Percentiles rank a stretch among this genome's conserved stretches.
These are phyloP conservation scores for Paracamarosporium sp. DNA, from an alignment of 2,329 filamentous ascomycete genomes.

Conservation along the genomic window DNA sequence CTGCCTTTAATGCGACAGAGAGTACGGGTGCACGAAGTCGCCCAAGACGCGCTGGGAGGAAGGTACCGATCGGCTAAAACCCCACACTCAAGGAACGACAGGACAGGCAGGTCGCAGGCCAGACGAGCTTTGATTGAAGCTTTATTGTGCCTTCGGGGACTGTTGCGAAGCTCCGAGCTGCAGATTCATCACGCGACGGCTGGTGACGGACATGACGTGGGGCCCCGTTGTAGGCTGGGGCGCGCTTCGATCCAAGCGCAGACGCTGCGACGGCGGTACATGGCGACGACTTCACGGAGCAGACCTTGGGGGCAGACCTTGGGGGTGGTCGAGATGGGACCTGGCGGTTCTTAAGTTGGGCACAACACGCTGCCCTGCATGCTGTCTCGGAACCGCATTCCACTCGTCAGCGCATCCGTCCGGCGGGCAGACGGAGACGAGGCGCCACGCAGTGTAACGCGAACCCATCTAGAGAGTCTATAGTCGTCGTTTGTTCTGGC, in stretches of 20 bases:
- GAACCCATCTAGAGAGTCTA: not conserved
- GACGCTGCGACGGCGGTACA: not conserved
- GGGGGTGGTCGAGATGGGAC: not conserved
- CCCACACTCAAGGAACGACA: constrained; percentile 9
- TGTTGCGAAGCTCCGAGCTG: constrained; percentile 1
- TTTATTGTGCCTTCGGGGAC: constrained; percentile 17
- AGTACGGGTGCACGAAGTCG: not conserved
- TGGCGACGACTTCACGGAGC: not conserved
- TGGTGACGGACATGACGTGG: constrained; percentile 9
- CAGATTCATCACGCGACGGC: constrained; percentile 17
- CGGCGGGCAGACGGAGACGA: constrained; percentile 1
- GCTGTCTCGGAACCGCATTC: not conserved
- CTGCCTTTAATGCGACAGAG: constrained; percentile 1
- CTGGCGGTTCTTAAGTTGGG: not conserved
- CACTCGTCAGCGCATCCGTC: not conserved
- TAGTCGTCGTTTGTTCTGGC: not conserved
- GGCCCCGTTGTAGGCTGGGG: constrained; percentile 5
- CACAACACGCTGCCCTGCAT: constrained; percentile 3
- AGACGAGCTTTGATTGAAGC: constrained; percentile 19
- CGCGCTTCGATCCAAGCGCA: constrained; percentile 6
- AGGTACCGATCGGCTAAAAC: constrained; percentile 24
- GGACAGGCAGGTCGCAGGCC: constrained; percentile 14
- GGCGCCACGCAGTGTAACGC: not conserved
- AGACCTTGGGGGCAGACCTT: not conserved
- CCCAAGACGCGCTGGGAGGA: not conserved